These are phyloP conservation scores for Fraxinus angustifolia DNA, from an alignment of 305 asterid species.

Conservation along the genomic window DNA sequence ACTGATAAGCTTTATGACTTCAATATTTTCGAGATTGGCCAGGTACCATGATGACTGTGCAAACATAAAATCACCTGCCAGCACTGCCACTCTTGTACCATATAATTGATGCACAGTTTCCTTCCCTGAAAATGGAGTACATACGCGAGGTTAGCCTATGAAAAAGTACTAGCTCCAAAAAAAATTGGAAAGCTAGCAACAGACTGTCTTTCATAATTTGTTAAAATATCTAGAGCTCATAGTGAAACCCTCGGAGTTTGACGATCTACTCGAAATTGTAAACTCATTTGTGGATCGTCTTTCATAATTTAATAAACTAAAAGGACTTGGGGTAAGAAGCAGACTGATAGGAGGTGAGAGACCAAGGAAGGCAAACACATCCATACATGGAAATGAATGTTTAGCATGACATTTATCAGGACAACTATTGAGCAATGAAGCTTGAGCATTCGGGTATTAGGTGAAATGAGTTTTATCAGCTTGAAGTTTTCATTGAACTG, in stretches of 20 bases:
- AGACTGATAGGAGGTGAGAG: background rate
- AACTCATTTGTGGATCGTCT: background rate
- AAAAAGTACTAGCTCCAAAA: background rate
- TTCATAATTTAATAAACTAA: background rate
- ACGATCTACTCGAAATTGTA: background rate
- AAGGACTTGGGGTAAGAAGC: background rate
- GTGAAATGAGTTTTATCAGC: background rate
- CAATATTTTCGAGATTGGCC: conserved; percentile 94
- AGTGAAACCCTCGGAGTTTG: background rate
- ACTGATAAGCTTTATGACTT: conserved; percentile 17
- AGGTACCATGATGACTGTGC: conserved; percentile 98
- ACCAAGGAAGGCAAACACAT: background rate
- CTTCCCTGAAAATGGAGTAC: conserved; percentile 45
- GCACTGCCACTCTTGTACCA: conserved; percentile 36
- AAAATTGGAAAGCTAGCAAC: background rate
- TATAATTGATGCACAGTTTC: conserved; percentile 73
- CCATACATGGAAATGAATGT: background rate
- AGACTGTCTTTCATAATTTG: background rate
- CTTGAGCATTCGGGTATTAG: background rate
- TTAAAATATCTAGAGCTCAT: background rate
- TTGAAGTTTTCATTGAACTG: background rate
- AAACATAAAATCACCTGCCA: conserved; percentile 93
- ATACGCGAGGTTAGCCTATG: background rate
- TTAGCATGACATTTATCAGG: background rate
- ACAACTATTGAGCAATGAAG: background rate